These are phyloP conservation scores for Talaromyces marneffei DNA, from an alignment of 2,329 filamentous ascomycete species.

Conservation along the genomic window DNA sequence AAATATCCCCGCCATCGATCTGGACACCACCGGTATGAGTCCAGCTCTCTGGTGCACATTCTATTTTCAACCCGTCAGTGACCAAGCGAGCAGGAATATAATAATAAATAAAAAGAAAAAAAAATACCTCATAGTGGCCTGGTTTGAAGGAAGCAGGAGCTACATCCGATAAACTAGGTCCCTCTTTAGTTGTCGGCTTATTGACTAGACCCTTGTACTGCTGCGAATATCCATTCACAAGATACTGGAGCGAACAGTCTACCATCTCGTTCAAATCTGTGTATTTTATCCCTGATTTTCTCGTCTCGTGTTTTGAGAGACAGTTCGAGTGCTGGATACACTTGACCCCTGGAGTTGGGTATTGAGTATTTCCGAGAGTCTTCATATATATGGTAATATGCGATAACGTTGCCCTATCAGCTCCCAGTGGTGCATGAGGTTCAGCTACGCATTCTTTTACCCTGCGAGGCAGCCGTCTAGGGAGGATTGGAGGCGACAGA, in stretches of 20 bases:
- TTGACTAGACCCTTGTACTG: background rate
- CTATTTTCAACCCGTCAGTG: constrained; percentile 19
- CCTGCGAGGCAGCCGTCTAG: background rate
- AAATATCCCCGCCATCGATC: constrained; percentile 30
- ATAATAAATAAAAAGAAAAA: background rate
- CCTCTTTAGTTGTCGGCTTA: background rate
- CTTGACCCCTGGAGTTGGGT: background rate
- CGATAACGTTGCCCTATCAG: constrained; percentile 2
- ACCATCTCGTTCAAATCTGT: background rate
- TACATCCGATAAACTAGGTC: constrained; percentile 2
- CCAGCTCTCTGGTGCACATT: constrained; percentile 31
- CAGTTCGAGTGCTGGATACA: background rate
- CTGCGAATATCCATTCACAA: background rate
- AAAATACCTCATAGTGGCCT: constrained; percentile 27
- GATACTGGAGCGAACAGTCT: background rate
- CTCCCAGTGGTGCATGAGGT: constrained; percentile 7
- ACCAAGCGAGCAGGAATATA: constrained; percentile 1
- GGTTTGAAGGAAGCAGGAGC: constrained; percentile 6
- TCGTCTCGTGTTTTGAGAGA: no score
- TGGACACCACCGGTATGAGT: constrained; percentile 31
- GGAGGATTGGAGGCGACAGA: background rate
- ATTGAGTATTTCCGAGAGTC: background rate
- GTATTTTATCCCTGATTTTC: background rate
- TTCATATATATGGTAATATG: constrained; percentile 8
- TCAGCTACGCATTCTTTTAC: constrained; percentile 5